Percentiles rank a stretch among this genome's conserved stretches.
Evolutionary conservation across 2,329 filamentous ascomycete genomes (phyloP).

Genomic region (Pseudomassariella vexata): DNA sequence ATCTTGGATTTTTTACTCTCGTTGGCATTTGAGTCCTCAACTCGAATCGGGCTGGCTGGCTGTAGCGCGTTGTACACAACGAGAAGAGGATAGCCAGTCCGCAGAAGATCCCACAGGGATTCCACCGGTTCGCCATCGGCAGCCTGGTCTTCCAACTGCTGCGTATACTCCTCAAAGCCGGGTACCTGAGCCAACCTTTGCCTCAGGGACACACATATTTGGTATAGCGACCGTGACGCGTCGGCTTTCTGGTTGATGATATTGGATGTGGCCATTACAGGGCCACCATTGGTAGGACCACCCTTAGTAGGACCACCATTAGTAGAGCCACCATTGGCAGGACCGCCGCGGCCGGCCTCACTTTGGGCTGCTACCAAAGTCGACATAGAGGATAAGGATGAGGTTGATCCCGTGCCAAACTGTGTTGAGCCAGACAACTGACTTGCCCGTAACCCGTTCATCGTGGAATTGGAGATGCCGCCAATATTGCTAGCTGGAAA

Average conservation of each 20-base stretch:
- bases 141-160: constrained; percentile 63
- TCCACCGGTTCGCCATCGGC: constrained; percentile 75
- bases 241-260: constrained; percentile 97
- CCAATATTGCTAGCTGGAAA: constrained; percentile 43
- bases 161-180: constrained; percentile 70
- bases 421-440: constrained; percentile 58
- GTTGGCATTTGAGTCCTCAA: constrained; percentile 53
- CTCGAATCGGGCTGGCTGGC: constrained; percentile 60
- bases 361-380: constrained; percentile 27
- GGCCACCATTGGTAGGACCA: constrained; percentile 44
- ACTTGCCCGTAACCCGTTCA: constrained; percentile 52
- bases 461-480: constrained; percentile 37
- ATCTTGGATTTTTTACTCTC: constrained; percentile 79
- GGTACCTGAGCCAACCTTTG: constrained; percentile 78
- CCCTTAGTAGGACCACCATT: constrained; percentile 55
- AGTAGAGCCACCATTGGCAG: constrained; percentile 63
- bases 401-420: constrained; percentile 26
- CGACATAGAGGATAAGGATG: constrained; percentile 8
- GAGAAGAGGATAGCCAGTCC: constrained; percentile 77
- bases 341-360: too few species aligned
- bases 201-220: constrained; percentile 84
- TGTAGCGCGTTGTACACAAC: constrained; percentile 82
- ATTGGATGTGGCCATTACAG: constrained; percentile 75
- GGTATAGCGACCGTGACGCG: constrained; percentile 85
- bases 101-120: constrained; percentile 81